Evolutionary conservation across 108 stramenopile species (phyloP).

Genomic region (Conticribra guillardii): DNA sequence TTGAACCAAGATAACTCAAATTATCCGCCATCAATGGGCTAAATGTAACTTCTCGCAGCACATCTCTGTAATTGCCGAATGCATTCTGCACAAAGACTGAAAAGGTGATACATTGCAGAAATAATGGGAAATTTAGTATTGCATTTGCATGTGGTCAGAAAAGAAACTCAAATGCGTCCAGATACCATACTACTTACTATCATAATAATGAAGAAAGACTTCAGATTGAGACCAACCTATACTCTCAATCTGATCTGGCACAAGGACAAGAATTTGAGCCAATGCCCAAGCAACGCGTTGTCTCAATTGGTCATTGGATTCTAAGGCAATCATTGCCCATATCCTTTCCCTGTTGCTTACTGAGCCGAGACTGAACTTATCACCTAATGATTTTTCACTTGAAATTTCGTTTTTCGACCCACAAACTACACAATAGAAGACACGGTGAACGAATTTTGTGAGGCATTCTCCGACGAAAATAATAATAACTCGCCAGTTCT

Average conservation of each 20-base stretch:
- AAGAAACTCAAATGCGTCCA: no score
- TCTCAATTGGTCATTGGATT: conserved; percentile 72
- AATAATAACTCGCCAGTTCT: no score
- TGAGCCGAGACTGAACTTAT: conserved; percentile 36
- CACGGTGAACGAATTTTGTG: no score
- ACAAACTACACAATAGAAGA: no score
- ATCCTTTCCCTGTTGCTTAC: conserved; percentile 40
- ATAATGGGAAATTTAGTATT: no score
- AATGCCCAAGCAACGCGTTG: conserved; percentile 83
- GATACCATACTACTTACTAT: no score
- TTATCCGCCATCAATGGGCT: conserved; percentile 74
- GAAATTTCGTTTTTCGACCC: conserved; percentile 68
- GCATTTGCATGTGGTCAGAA: no score
- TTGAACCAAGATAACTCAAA: conserved; percentile 54
- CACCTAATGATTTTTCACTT: conserved; percentile 43
- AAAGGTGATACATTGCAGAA: no score
- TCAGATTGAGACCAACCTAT: conserved; percentile 28
- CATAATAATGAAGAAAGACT: conserved; percentile 59
- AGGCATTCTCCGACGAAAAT: no score
- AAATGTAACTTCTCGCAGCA: conserved; percentile 72
- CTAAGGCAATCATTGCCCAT: conserved; percentile 64
- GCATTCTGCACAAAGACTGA: conserved; percentile 79
- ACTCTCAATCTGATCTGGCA: conserved; percentile 11
- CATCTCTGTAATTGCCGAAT: conserved; percentile 79
- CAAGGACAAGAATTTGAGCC: conserved; percentile 66